Base-by-base conservation (phyloP, 306 rosid genomes). In the Cicer chorassanicum region DNA sequence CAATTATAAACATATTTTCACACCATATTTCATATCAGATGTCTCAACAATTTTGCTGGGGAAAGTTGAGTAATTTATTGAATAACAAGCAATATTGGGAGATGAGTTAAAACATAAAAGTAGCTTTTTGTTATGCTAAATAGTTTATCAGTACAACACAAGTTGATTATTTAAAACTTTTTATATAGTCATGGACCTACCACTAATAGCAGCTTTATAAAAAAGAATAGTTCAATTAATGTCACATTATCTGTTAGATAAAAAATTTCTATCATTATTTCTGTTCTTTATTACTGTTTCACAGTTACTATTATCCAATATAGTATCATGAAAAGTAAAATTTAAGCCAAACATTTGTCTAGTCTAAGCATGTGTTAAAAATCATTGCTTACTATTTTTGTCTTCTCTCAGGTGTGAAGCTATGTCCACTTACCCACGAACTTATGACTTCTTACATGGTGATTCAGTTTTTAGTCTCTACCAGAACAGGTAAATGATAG, bases 361-460 rank as follows among this genome's bases (percentile, higher is more conserved):
- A 15, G 56, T 53, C 7, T 15, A 15, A 15, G 74, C 64, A 60
- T 66, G 72, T 79, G 72, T 65, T 78, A 24, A 40, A 46, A 65
- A 24, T 62, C 36, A 72, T n/a, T 36, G 16, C 75, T 68, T 43
- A 65, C 75, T n/a, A 44, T 12, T 48, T 21, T 77, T 74, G 45
- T 78, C 70, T 73, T 41, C 6, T 81, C 9, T 54, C 74, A 93
- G 97, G 97, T 90, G 99, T 70, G 99, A 94, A 84, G 96, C 99
- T 48, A 90, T 92, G 96, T 92, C 99, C 19, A 92, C 96, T n/a
- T 94, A 92, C 60, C 96, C 99, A 13, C 76, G 96, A 84, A 88
- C 97, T 11, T 90, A 94, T 41, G 99, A 94, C 83, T 94, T 94
- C 85, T 87, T 94, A 64, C 99, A 94, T 65, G 96, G 93, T 13